Evolutionary conservation across 306 rosid genomes (phyloP).

Genomic region (Echinosophora koreensis): DNA sequence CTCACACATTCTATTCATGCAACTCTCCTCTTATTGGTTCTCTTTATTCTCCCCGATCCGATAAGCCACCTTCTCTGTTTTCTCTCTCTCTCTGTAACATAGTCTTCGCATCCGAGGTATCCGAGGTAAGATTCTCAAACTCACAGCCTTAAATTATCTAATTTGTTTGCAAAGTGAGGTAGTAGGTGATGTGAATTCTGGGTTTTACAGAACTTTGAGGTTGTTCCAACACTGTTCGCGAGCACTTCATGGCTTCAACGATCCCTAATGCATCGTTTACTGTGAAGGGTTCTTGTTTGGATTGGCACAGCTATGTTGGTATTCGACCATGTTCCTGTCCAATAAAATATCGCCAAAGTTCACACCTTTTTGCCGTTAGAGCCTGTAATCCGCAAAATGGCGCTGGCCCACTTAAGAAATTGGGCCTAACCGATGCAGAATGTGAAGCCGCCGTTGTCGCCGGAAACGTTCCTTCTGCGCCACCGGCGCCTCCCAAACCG

Average conservation of each 20-base stretch:
- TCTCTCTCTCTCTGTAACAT: background rate
- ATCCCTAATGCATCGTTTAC: slow-evolving; percentile 55
- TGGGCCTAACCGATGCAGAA: slow-evolving; percentile 67
- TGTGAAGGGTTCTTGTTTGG: slow-evolving; percentile 49
- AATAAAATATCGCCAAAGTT: slow-evolving; percentile 40
- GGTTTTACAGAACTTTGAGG: background rate
- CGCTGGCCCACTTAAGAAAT: slow-evolving; percentile 48
- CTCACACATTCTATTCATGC: slow-evolving; percentile 28
- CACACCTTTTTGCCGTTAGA: slow-evolving; percentile 57
- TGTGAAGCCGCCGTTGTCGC: slow-evolving; percentile 91
- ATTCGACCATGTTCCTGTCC: slow-evolving; percentile 49
- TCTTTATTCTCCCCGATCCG: slow-evolving; percentile 35
- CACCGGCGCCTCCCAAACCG: slow-evolving; percentile 82
- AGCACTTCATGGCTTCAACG: slow-evolving; percentile 63
- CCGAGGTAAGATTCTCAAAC: slow-evolving; percentile 23
- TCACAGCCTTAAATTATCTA: too few species aligned
- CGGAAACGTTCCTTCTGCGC: slow-evolving; percentile 81
- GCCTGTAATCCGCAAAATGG: slow-evolving; percentile 53
- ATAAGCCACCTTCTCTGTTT: background rate
- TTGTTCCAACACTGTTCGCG: background rate
- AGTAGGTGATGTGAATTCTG: background rate
- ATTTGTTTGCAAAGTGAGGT: too few species aligned
- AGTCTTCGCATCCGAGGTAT: slow-evolving; percentile 33
- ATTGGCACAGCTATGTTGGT: slow-evolving; percentile 57
- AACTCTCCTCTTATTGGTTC: slow-evolving; percentile 47